Evolutionary conservation across 2,329 filamentous ascomycete genomes (phyloP).

Genomic region (Aspergillus ochraceoroseus): DNA sequence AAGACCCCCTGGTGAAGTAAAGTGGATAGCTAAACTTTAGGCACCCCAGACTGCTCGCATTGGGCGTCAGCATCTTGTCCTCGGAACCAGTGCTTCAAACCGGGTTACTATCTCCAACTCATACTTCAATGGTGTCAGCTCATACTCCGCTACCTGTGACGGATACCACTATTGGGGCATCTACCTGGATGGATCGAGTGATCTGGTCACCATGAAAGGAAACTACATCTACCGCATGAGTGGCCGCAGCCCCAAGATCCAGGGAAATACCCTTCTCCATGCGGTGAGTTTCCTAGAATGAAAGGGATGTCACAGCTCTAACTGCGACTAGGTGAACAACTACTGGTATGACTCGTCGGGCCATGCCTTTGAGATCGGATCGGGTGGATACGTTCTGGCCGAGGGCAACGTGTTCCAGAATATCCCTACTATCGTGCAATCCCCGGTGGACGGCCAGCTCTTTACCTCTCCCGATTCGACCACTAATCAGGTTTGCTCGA

Average conservation of each 20-base stretch:
- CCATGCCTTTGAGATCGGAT: slow-evolving; percentile 53
- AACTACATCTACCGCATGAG: slow-evolving; percentile 59
- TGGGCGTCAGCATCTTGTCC: slow-evolving; percentile 57
- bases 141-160: slow-evolving; percentile 55
- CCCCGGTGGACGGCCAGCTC: slow-evolving; percentile 36
- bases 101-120: slow-evolving; percentile 57
- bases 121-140: slow-evolving; percentile 53
- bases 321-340: slow-evolving; percentile 46
- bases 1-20: too few species aligned
- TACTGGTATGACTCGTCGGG: slow-evolving; percentile 53
- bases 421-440: slow-evolving; percentile 43
- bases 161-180: slow-evolving; percentile 57
- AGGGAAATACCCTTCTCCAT: slow-evolving; percentile 54
- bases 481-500: slow-evolving; percentile 42
- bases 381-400: slow-evolving; percentile 46
- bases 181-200: slow-evolving; percentile 54
- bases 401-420: slow-evolving; percentile 58
- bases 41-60: slow-evolving; percentile 49
- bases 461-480: slow-evolving; percentile 35
- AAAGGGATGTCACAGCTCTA: neutral
- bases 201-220: slow-evolving; percentile 55
- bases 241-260: slow-evolving; percentile 55
- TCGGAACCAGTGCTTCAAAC: slow-evolving; percentile 50
- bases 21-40: neutral
- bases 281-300: slow-evolving; percentile 31